Conservation (phyloP, 23 red algal species). For the Cyanidiococcus yangmingshanensis region DNA sequence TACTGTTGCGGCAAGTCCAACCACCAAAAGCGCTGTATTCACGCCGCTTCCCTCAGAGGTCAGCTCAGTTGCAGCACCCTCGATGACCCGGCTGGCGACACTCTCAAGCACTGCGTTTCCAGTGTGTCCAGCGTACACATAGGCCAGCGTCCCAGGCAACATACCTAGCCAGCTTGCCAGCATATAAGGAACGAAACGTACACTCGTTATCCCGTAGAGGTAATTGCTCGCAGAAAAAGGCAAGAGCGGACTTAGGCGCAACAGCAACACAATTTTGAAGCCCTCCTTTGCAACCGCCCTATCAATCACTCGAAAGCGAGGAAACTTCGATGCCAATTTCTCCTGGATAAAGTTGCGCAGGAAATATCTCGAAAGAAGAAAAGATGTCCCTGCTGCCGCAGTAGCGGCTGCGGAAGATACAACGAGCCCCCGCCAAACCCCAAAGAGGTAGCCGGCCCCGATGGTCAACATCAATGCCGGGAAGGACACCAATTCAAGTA, state of each 20-base stretch:
- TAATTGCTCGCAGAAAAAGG: constrained; percentile 90
- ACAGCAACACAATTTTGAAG: constrained; percentile 78
- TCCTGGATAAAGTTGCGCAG: constrained; percentile 41
- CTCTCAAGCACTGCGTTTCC: constrained; percentile 39
- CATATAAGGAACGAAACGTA: constrained; percentile 46
- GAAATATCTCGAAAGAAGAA: constrained; percentile 69
- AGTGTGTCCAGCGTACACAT: constrained; percentile 59
- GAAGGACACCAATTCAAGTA: constrained; percentile 71
- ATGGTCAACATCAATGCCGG: constrained; percentile 83
- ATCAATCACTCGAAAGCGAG: constrained; percentile 69
- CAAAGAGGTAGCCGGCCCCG: constrained; percentile 83
- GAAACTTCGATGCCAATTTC: constrained; percentile 30
- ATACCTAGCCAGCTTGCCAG: constrained; percentile 79
- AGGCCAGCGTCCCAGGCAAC: constrained; percentile 84
- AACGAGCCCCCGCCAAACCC: constrained; percentile 39
- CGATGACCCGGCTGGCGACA: background rate
- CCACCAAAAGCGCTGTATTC: constrained; percentile 34
- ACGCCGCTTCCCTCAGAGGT: background rate
- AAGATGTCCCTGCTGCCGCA: constrained; percentile 51
- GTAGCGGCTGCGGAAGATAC: constrained; percentile 60
- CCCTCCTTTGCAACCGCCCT: constrained; percentile 67
- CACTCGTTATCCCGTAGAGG: constrained; percentile 87
- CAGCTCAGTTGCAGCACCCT: background rate
- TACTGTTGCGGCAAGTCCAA: constrained; percentile 42
- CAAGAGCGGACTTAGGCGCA: constrained; percentile 75